These are phyloP conservation scores for Curvularia sp. DNA, from an alignment of 2,329 filamentous ascomycete species.

Conservation along the genomic window DNA sequence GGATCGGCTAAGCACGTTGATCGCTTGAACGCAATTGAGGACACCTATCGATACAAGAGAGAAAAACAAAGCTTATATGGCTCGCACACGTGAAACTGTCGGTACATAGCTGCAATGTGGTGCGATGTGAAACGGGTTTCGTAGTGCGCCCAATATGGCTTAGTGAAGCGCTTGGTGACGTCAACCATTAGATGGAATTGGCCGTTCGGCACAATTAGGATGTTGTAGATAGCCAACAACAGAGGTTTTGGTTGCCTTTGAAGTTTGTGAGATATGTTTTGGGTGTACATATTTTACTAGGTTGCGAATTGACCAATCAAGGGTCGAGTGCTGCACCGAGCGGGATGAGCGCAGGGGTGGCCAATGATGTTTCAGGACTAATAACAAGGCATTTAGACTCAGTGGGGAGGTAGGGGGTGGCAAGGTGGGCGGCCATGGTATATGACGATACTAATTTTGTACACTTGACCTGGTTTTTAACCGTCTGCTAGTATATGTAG, in stretches of 20 bases:
- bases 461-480: background rate
- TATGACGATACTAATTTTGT: background rate
- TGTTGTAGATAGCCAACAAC: background rate
- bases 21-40: background rate
- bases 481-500: background rate
- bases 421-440: background rate
- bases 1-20: background rate
- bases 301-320: background rate
- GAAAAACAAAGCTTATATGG: background rate
- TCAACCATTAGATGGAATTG: constrained; percentile 25
- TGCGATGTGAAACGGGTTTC: constrained; percentile 30
- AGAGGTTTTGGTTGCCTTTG: background rate
- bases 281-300: no score
- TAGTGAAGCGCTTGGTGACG: constrained; percentile 32
- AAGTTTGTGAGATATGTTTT: background rate
- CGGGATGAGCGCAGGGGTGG: background rate
- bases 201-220: background rate
- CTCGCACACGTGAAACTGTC: background rate
- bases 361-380: background rate
- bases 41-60: background rate
- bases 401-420: background rate
- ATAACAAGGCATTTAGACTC: background rate
- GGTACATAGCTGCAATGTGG: constrained; percentile 29
- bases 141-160: constrained; percentile 23
- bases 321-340: background rate